Evolutionary conservation across 495 filamentous ascomycete genomes (phyloP), one percentile per base, ranked within the genome.

Genomic region (Apiosordaria backusii): DNA sequence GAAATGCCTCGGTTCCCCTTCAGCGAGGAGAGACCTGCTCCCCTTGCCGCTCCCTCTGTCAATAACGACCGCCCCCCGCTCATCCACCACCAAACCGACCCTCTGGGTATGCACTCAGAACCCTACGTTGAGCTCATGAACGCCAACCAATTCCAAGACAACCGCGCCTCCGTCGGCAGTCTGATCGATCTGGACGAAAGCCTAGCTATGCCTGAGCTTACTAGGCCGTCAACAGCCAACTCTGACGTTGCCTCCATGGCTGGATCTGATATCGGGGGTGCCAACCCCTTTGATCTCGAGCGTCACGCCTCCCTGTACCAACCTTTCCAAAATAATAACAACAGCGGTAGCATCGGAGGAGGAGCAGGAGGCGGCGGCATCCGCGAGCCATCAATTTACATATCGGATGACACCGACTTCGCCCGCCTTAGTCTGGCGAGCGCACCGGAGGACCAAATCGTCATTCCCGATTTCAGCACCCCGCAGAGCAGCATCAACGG

Each of bases 271-370:
- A 75, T 80, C 7, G 80, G 80, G 45, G 71, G 74, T 15, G 77
- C 75, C 6, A 83, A 83, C 65, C 84, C 84, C 2, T 86, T 86
- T 64, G 81, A 85, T 50, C 74, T 85, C 13, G 83, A 85, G 70
- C 80, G 82, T 15, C 84, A 84, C 66, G 77, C 81, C 0, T 84
- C 83, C 26, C 71, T 84, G 2, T 85, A 84, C 62, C 76, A 76
- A 19, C 77, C 80, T 0, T 40, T 71, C 15, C 69, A 67, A 55
- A 64, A 75, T 18, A 35, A 61, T 15, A 25, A 65, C 71, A 18
- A 45, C 52, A 21, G 7, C 52, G 52, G 52, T 1, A 45, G 35
- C 9, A 13, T 45, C 35, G 1, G 27, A 29, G 27, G 27, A 29
- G 50, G 50, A 4, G 50, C 4, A 16, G 50, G 50, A 16, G 50